A percentile compares a stretch with the other conserved stretches of the same genome.
Evolutionary conservation across 768 basidiomycete species (phyloP).

Genomic region (Sarcomyxa edulis): DNA sequence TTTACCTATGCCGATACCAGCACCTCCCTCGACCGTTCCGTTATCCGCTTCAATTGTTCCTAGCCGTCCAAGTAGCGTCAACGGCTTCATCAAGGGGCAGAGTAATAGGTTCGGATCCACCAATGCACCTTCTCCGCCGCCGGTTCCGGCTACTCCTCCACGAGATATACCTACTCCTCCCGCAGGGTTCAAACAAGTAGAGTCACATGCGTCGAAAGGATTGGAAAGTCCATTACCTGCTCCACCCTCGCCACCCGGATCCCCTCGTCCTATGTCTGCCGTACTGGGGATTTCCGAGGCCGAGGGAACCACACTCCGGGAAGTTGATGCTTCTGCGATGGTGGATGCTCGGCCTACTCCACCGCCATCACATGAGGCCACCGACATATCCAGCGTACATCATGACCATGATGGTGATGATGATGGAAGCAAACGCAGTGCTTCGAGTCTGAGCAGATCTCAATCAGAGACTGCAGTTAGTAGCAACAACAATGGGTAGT

Average conservation of each 20-base stretch:
- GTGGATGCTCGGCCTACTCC: too few species aligned
- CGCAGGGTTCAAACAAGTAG: conserved; percentile 16
- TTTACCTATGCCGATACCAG: conserved; percentile 21
- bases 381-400: too few species aligned
- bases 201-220: conserved; percentile 9
- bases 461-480: too few species aligned
- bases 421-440: too few species aligned
- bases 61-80: conserved; percentile 3
- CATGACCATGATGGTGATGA: too few species aligned
- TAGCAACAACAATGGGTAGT: too few species aligned
- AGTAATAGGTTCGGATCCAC: too few species aligned
- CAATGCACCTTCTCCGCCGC: conserved; percentile 18
- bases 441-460: too few species aligned
- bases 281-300: too few species aligned
- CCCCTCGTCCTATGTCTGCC: conserved; percentile 1
- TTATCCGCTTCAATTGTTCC: conserved; percentile 1
- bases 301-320: too few species aligned
- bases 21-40: conserved; percentile 12
- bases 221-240: conserved; percentile 15
- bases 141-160: conserved; percentile 18
- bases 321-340: too few species aligned
- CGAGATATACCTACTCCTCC: conserved; percentile 8
- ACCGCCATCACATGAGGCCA: too few species aligned
- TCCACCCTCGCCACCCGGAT: conserved; percentile 10
- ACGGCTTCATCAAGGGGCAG: conserved; percentile 4